Conservation (phyloP, 2,329 filamentous ascomycete genomes). For the Chalara sp. region DNA sequence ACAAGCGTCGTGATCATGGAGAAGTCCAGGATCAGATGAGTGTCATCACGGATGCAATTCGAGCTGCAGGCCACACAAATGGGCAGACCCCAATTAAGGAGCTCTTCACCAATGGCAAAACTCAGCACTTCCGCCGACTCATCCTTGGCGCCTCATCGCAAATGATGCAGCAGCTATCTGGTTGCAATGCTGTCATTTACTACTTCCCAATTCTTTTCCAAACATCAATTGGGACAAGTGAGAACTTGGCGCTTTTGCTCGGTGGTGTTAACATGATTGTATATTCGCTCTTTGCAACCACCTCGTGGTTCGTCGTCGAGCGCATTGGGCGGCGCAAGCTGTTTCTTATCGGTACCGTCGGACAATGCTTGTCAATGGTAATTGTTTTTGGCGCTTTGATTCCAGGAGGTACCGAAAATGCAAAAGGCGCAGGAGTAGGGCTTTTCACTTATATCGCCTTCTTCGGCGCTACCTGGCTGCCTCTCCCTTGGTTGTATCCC, state of each 20-base stretch:
- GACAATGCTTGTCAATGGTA: conserved; percentile 60
- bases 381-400: conserved; percentile 37
- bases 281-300: conserved; percentile 45
- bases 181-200: conserved; percentile 39
- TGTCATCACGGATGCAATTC: conserved; percentile 31
- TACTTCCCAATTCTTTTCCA: conserved; percentile 46
- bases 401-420: conserved; percentile 14
- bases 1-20: conserved; percentile 43
- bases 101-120: conserved; percentile 45
- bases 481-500: conserved; percentile 56
- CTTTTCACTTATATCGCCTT: conserved; percentile 57
- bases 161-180: conserved; percentile 45
- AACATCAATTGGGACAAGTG: conserved; percentile 37
- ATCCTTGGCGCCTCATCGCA: conserved; percentile 43
- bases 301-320: conserved; percentile 45
- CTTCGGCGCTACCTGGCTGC: conserved; percentile 54
- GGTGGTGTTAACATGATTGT: conserved; percentile 50
- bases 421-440: conserved; percentile 39
- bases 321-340: conserved; percentile 62
- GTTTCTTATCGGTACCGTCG: conserved; percentile 63
- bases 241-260: conserved; percentile 45
- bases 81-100: conserved; percentile 28
- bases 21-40: conserved; percentile 25
- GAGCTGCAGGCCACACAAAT: conserved; percentile 25
- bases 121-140: conserved; percentile 47